Conservation (phyloP, 2,329 filamentous ascomycete species). For the Periglandula ipomoeae region DNA sequence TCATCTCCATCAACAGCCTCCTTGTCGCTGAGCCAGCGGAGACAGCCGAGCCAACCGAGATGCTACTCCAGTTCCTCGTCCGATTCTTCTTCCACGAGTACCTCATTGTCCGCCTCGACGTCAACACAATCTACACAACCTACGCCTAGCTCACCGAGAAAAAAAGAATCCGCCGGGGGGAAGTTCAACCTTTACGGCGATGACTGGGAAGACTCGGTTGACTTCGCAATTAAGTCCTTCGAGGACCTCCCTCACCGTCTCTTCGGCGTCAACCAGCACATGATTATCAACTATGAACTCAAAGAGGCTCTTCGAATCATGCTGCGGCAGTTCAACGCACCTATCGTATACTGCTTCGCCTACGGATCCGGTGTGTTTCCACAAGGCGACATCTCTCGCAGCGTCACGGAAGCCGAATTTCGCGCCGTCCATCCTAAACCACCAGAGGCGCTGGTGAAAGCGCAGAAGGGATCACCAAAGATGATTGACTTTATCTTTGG, state of each 20-base stretch:
- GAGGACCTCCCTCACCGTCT: conserved; percentile 35
- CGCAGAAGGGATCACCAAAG: conserved; percentile 81
- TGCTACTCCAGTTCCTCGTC: conserved; percentile 3
- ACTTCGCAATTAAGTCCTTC: conserved; percentile 33
- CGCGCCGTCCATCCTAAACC: conserved; percentile 71
- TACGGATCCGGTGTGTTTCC: conserved; percentile 97
- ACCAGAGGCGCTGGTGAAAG: conserved; percentile 69
- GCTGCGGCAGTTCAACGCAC: conserved; percentile 83
- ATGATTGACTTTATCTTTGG: conserved; percentile 99
- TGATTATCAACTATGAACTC: conserved; percentile 90
- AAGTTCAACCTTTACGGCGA: conserved; percentile 29
- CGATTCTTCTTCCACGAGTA: conserved; percentile 3
- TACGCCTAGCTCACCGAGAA: conserved; percentile 1
- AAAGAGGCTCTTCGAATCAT: conserved; percentile 83
- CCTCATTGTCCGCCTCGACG: background rate
- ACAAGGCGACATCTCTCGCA: conserved; percentile 49
- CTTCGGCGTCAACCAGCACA: conserved; percentile 94
- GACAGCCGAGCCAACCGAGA: conserved; percentile 3
- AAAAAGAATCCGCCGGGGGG: conserved; percentile 18
- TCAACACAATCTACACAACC: conserved; percentile 9
- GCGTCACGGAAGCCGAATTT: conserved; percentile 46
- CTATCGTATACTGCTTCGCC: conserved; percentile 92
- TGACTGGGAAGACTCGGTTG: conserved; percentile 34
- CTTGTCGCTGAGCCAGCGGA: conserved; percentile 6
- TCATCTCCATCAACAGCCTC: conserved; percentile 5